phyloP scores from a whole-genome alignment of 257 asterid species.

The Cynanchum wilfordii region DNA sequence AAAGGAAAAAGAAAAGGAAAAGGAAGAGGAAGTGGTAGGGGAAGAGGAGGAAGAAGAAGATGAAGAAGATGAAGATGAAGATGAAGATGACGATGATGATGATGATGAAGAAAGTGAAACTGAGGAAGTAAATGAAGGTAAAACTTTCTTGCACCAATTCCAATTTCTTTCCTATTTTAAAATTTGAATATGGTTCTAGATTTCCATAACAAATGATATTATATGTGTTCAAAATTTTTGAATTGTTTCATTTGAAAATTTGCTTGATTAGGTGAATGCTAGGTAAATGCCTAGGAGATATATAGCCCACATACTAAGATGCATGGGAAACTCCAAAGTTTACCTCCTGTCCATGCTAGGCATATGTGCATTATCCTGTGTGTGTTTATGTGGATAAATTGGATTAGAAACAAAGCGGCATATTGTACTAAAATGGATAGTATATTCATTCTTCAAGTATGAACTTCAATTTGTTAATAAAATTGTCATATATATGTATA shows the following conservation, averaged over 20 bases:
- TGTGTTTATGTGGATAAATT: too few species aligned
- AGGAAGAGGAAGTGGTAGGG: not conserved
- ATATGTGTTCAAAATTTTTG: not conserved
- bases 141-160: not conserved
- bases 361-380: not conserved
- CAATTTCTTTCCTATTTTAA: not conserved
- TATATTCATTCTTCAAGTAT: not conserved
- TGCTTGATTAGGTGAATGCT: not conserved
- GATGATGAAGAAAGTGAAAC: slow-evolving; percentile 37
- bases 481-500: not conserved
- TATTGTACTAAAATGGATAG: not conserved
- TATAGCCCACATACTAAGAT: not conserved
- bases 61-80: slow-evolving; percentile 24
- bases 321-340: not conserved
- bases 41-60: slow-evolving; percentile 19
- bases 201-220: not conserved
- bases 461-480: not conserved
- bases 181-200: not conserved
- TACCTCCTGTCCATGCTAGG: not conserved
- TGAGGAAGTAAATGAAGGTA: slow-evolving; percentile 81
- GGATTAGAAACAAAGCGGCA: too few species aligned
- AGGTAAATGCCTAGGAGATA: not conserved
- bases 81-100: slow-evolving; percentile 25
- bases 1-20: slow-evolving; percentile 1
- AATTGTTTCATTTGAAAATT: not conserved